Evolutionary conservation across 257 asterid genomes (phyloP), one percentile per base, ranked within the genome.

Genomic region (Solanum peruvianum): DNA sequence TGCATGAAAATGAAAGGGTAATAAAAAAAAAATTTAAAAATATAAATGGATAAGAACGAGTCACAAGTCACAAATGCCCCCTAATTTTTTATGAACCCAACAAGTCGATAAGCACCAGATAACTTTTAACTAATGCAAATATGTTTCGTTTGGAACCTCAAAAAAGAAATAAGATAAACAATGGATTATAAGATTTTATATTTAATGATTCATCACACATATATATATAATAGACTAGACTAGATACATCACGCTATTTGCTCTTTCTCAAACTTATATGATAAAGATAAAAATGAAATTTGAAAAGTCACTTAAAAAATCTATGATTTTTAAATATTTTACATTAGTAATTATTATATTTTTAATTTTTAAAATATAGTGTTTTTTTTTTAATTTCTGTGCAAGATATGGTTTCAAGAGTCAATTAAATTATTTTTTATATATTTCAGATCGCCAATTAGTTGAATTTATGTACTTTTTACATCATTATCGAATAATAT

Each of bases 21-120:
- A 75, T 52, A 67, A 20, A 27, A 42, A 25, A 33, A 29, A 29
- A 29, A 27, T 3, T 41, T 78, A 75, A 73, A 62, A 62, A 62
- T 78, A 70, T 16, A 70, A 73, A 73, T 73, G 72, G 90, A 85
- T 88, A 85, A 66, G 90, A 85, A 88, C 88, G 82, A 88, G 49
- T 84, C 88, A 47, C 29, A 49, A 81, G 64, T 84, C 90, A 77
- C 44, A 18, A 49, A 76, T 76, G 58, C 37, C 35, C 83, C 33
- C 27, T 23, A 73, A 23, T 39, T 75, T 16, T 75, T 21, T 41
- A 27, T 27, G 64, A 60, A 86, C n/a, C 37, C 86, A 31, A 31
- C 25, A 27, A 66, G 84, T 29, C 66, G 72, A 20, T 62, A 86
- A 62, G 49, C 88, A 49, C 11, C 67, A 35, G 33, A 18, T 56